Evolutionary conservation across 805 yeast species (phyloP).

Genomic region (Trichomonascus vanleenenianus): DNA sequence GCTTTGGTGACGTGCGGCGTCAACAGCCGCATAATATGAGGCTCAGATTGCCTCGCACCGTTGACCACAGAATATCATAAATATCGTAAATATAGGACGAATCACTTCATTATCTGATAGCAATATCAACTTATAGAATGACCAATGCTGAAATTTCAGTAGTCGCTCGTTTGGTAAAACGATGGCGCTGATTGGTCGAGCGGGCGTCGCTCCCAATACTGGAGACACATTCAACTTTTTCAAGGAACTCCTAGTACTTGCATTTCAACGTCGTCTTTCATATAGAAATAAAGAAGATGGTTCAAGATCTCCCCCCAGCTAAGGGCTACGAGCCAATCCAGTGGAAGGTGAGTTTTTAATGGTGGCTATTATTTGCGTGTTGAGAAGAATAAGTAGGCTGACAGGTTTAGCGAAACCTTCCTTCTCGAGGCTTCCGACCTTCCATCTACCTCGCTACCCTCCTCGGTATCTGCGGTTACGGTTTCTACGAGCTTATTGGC

Average conservation of each 20-base stretch:
- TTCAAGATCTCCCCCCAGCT: slow-evolving; percentile 79
- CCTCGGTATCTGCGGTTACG: slow-evolving; percentile 57
- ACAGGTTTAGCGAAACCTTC: slow-evolving; percentile 50
- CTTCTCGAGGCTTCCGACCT: slow-evolving; percentile 80
- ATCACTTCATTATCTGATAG: no score
- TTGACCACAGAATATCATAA: no score
- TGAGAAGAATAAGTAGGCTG: neutral
- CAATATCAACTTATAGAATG: no score
- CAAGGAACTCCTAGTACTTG: slow-evolving; percentile 3
- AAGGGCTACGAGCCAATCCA: slow-evolving; percentile 82
- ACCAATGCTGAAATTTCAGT: no score
- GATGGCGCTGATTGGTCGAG: no score
- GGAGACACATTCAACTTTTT: no score
- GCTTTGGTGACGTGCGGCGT: no score
- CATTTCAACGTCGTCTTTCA: slow-evolving; percentile 4
- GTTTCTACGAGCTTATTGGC: slow-evolving; percentile 56
- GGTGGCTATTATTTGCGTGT: neutral
- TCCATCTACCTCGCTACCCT: slow-evolving; percentile 59
- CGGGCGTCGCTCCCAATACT: no score
- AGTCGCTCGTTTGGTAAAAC: no score
- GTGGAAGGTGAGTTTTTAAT: slow-evolving; percentile 47
- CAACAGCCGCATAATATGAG: no score
- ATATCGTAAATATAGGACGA: no score
- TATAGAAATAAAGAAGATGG: slow-evolving; percentile 13
- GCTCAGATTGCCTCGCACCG: no score